phyloP scores from a whole-genome alignment of 192 early-diverging fungal species.

The Backusella liffmaniae region DNA sequence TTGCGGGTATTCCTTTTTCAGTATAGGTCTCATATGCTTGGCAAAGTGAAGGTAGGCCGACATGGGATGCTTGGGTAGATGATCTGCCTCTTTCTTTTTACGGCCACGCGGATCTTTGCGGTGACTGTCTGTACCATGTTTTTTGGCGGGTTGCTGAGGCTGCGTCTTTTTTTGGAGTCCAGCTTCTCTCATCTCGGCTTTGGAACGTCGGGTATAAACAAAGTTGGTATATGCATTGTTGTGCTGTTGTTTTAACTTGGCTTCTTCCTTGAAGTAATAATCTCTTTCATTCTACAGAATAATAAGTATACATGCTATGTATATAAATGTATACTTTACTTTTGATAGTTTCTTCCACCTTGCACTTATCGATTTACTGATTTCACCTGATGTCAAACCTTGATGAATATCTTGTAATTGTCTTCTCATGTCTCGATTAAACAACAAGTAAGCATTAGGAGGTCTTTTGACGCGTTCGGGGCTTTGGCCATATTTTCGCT shows the following conservation, averaged over 20 bases:
- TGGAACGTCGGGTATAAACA: slow-evolving; percentile 58
- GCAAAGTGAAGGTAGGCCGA: slow-evolving; percentile 81
- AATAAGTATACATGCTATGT: not conserved
- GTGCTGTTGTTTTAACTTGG: slow-evolving; percentile 46
- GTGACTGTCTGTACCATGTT: not conserved
- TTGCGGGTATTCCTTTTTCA: slow-evolving; percentile 62
- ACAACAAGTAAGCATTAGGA: slow-evolving; percentile 60
- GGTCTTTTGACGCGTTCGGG: slow-evolving; percentile 49
- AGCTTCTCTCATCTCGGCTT: slow-evolving; percentile 51
- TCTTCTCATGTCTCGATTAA: slow-evolving; percentile 58
- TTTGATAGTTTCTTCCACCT: slow-evolving; percentile 48
- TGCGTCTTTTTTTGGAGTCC: slow-evolving; percentile 31
- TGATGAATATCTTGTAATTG: slow-evolving; percentile 53
- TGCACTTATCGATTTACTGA: slow-evolving; percentile 54
- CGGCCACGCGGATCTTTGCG: slow-evolving; percentile 39
- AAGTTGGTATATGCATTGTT: slow-evolving; percentile 52
- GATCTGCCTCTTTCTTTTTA: slow-evolving; percentile 65
- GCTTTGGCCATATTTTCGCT: slow-evolving; percentile 15
- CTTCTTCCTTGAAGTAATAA: slow-evolving; percentile 46
- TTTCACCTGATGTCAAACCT: slow-evolving; percentile 56
- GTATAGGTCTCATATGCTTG: slow-evolving; percentile 59
- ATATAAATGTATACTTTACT: slow-evolving; percentile 8
- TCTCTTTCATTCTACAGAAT: slow-evolving; percentile 32
- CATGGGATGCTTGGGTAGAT: slow-evolving; percentile 84
- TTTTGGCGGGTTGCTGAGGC: not conserved